Evolutionary conservation across 352 stramenopile genomes (phyloP).

Genomic region (Pythium sp.): DNA sequence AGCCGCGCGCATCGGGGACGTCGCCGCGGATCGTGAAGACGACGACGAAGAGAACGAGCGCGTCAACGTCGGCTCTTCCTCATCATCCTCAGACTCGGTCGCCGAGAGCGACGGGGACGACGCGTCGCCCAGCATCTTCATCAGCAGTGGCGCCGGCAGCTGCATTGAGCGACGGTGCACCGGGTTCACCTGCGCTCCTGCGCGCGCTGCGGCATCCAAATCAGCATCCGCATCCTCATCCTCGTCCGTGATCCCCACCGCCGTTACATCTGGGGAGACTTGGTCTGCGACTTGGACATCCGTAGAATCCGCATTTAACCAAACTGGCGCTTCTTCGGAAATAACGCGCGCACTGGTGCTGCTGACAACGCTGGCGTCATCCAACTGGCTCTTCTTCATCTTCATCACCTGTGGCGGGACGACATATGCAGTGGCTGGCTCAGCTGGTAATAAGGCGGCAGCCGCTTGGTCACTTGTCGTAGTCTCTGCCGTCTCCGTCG

Average conservation of each 20-base stretch:
- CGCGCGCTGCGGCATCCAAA: not conserved
- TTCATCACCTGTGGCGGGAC: no score
- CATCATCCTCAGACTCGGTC: constrained; percentile 57
- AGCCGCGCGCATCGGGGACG: constrained; percentile 8
- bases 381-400: no score
- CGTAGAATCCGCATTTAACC: not conserved
- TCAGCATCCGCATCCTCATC: not conserved
- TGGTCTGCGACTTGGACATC: not conserved
- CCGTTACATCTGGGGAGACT: no score
- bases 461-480: not conserved
- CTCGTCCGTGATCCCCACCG: not conserved
- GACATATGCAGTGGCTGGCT: no score
- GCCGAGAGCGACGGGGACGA: constrained; percentile 31
- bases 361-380: not conserved
- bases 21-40: constrained; percentile 8
- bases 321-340: not conserved
- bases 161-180: constrained; percentile 10
- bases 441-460: no score
- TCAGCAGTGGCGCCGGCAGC: constrained; percentile 7
- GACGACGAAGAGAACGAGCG: not conserved
- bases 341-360: not conserved
- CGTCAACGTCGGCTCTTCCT: constrained; percentile 12
- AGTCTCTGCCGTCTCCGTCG: not conserved
- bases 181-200: not conserved
- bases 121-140: constrained; percentile 19